Evolutionary conservation across 2,329 filamentous ascomycete genomes (phyloP).

Genomic region (Bipolaris cookei): DNA sequence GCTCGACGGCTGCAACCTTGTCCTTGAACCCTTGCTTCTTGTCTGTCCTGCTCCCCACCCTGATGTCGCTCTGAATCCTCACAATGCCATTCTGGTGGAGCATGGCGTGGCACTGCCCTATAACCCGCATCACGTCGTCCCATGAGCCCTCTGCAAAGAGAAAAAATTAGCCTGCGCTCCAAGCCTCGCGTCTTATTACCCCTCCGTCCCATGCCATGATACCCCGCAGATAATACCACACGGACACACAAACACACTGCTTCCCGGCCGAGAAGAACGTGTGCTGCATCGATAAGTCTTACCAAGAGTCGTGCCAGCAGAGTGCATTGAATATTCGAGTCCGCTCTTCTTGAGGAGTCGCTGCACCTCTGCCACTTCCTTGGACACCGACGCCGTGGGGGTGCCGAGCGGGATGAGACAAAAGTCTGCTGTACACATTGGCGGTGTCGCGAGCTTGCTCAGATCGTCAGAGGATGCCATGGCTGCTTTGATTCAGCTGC

Average conservation of each 20-base stretch:
- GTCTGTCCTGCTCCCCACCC: constrained; percentile 84
- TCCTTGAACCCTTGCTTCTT: constrained; percentile 82
- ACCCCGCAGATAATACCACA: constrained; percentile 7
- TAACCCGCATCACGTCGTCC: constrained; percentile 77
- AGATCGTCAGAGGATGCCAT: constrained; percentile 33
- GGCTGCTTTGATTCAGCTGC: neutral
- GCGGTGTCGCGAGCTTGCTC: constrained; percentile 62
- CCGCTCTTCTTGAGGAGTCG: constrained; percentile 81
- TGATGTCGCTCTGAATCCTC: constrained; percentile 86
- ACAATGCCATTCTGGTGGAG: constrained; percentile 49
- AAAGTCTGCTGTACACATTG: constrained; percentile 84
- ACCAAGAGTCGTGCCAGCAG: constrained; percentile 92
- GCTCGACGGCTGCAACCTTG: constrained; percentile 71
- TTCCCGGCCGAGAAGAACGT: constrained; percentile 14
- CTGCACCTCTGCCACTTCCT: constrained; percentile 87
- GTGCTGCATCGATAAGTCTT: constrained; percentile 40
- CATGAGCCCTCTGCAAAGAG: constrained; percentile 76
- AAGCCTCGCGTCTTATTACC: neutral
- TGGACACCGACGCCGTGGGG: constrained; percentile 57
- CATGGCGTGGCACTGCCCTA: constrained; percentile 50
- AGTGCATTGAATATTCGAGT: constrained; percentile 87
- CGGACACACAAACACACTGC: neutral
- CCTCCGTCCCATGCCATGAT: constrained; percentile 2
- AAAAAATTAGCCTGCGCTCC: constrained; percentile 4
- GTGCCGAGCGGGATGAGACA: constrained; percentile 81